Percentiles rank a stretch among this genome's conserved stretches.
Evolutionary conservation across 768 basidiomycete genomes (phyloP).

Genomic region (Inosperma sp.): DNA sequence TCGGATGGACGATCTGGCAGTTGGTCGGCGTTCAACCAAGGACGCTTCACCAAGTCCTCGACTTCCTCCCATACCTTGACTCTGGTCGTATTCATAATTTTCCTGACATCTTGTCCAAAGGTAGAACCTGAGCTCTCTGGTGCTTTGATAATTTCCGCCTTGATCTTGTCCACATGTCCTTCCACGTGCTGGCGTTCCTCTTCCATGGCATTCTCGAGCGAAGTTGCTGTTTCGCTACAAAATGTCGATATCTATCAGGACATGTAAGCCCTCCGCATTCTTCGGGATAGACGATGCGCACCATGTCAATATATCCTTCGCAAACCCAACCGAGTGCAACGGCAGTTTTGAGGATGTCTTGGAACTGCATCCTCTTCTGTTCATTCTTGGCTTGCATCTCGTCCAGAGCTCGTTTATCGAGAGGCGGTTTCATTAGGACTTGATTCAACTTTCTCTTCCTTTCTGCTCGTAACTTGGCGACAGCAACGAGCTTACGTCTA

Average conservation of each 20-base stretch:
- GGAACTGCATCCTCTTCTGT: slow-evolving; percentile 16
- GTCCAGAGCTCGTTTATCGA: slow-evolving; percentile 5
- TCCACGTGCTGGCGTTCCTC: slow-evolving; percentile 18
- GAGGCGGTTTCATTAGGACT: neutral
- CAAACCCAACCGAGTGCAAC: slow-evolving; percentile 25
- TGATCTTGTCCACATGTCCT: slow-evolving; percentile 24
- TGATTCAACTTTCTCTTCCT: neutral
- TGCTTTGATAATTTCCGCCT: slow-evolving; percentile 10
- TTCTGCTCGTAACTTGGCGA: slow-evolving; percentile 14
- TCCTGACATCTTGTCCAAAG: slow-evolving; percentile 12
- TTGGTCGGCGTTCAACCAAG: neutral
- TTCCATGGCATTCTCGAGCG: slow-evolving; percentile 17
- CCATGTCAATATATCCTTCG: slow-evolving; percentile 25
- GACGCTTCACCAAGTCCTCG: neutral
- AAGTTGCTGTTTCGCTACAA: slow-evolving; percentile 19
- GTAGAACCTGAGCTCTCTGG: neutral
- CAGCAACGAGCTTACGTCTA: slow-evolving; percentile 11
- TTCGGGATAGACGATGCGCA: slow-evolving; percentile 8
- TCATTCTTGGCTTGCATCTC: slow-evolving; percentile 7
- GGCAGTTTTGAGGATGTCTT: slow-evolving; percentile 20
- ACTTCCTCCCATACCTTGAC: slow-evolving; percentile 11
- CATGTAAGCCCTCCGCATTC: neutral
- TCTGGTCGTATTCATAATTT: slow-evolving; percentile 8
- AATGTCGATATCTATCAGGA: slow-evolving; percentile 24
- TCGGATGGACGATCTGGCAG: neutral